Evolutionary conservation across 805 yeast genomes (phyloP).

Genomic region (Candida golubevii): DNA sequence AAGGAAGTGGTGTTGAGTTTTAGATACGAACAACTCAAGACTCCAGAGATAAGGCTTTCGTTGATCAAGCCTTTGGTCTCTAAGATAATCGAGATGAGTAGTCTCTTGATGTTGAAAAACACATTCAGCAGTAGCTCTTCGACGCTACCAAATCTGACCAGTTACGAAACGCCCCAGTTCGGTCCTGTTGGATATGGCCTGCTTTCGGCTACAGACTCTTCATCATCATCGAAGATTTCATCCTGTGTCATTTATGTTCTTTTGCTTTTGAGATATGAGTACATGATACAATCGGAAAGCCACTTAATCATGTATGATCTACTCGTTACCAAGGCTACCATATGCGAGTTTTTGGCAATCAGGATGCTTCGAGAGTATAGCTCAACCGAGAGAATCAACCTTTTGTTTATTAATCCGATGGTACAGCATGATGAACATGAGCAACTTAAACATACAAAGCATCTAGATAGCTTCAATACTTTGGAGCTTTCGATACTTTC

Average conservation of each 20-base stretch:
- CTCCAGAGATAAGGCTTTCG: slow-evolving; percentile 47
- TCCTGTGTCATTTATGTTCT: slow-evolving; percentile 28
- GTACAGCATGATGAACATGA: slow-evolving; percentile 19
- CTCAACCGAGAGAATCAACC: slow-evolving; percentile 39
- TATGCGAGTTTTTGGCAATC: slow-evolving; percentile 52
- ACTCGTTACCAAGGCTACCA: slow-evolving; percentile 41
- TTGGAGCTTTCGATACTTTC: slow-evolving; percentile 49
- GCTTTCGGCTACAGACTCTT: not conserved
- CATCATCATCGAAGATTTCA: slow-evolving; percentile 14
- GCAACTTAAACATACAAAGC: slow-evolving; percentile 17
- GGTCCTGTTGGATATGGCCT: slow-evolving; percentile 17
- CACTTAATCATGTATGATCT: slow-evolving; percentile 35
- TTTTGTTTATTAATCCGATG: slow-evolving; percentile 45
- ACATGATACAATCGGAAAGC: slow-evolving; percentile 35
- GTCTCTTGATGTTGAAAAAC: slow-evolving; percentile 28
- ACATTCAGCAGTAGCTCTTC: slow-evolving; percentile 25
- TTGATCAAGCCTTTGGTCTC: slow-evolving; percentile 45
- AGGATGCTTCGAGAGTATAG: slow-evolving; percentile 45
- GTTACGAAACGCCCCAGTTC: slow-evolving; percentile 17
- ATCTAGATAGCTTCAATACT: slow-evolving; percentile 35
- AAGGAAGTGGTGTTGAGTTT: slow-evolving; percentile 41
- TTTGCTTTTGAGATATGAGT: slow-evolving; percentile 35
- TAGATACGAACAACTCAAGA: slow-evolving; percentile 47
- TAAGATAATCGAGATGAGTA: slow-evolving; percentile 35
- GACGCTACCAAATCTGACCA: slow-evolving; percentile 3